phyloP scores from a whole-genome alignment of 2,329 filamentous ascomycete genomes.

The Monilinia laxa region DNA sequence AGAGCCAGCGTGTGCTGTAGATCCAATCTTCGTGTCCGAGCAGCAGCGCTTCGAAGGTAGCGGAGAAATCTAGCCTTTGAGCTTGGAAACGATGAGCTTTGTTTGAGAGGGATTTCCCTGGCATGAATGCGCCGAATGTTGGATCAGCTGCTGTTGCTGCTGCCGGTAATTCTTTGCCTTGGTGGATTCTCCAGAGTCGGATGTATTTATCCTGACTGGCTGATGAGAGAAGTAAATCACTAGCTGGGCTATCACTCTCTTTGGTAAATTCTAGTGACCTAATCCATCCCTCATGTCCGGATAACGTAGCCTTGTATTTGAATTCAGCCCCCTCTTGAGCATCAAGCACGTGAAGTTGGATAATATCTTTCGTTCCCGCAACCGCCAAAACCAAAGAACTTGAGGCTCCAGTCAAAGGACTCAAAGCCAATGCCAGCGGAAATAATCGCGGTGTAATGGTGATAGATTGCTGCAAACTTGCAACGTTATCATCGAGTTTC shows the following conservation, averaged over 20 bases:
- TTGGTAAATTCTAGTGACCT: constrained; percentile 76
- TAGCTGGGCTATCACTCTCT: constrained; percentile 54
- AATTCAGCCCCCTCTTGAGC: constrained; percentile 52
- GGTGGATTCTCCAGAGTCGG: constrained; percentile 83
- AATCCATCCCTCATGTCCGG: constrained; percentile 94
- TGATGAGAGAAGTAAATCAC: constrained; percentile 81
- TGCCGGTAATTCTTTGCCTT: constrained; percentile 63
- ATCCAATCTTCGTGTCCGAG: constrained; percentile 99
- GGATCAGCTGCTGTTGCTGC: constrained; percentile 57
- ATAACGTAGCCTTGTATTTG: constrained; percentile 70
- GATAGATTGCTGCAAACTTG: constrained; percentile 67
- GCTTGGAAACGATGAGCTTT: constrained; percentile 78
- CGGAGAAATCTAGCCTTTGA: constrained; percentile 61
- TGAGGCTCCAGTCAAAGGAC: constrained; percentile 51
- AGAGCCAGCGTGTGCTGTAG: constrained; percentile 65
- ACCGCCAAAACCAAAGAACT: constrained; percentile 69
- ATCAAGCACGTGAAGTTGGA: constrained; percentile 74
- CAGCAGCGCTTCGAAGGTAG: constrained; percentile 91
- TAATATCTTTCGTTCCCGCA: constrained; percentile 78
- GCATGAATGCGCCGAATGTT: constrained; percentile 56
- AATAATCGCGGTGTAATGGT: constrained; percentile 75
- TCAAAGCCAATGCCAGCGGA: constrained; percentile 73
- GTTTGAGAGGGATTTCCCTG: constrained; percentile 77
- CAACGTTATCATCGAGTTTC: constrained; percentile 54
- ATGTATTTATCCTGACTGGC: constrained; percentile 98